Base-by-base conservation (phyloP, 2,329 filamentous ascomycete species). In the Pezizomycotina sp. region DNA sequence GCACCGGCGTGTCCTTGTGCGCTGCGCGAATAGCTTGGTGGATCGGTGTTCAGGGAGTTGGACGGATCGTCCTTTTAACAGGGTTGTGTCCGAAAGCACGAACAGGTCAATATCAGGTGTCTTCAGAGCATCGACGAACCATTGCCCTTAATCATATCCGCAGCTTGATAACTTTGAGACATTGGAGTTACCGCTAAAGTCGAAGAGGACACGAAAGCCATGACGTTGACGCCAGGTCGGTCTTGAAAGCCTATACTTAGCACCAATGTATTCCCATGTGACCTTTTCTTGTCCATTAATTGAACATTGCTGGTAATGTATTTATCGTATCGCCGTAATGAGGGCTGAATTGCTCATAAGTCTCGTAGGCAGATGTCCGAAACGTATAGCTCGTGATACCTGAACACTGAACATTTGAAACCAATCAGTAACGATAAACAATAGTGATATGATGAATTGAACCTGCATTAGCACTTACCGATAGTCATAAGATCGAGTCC, bases 301-400 rank as follows among this genome's bases (percentile, higher is more conserved):
- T 98, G 84, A 20, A 98, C 66, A 50, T 98, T 98, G 1, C 84
- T 93, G 7, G 86, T 79, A 13, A 95, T 62, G 49, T 95, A 95
- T 41, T 68, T 74, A 23, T 73, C 20, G 6, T 33, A 42, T 31
- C 30, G 29, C 45, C 36, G 77, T 40, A 65, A 62, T 36, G 63
- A 64, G 23, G 67, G n/a, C n/a, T 64, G 47, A 75, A 73, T 33
- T 69, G 62, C 42, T 59, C 59, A 50, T 72, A 69, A 6, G 68
- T 68, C 48, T 75, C 64, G 43, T 74, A 73, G 1, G 72, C 65
- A n/a, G 32, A 75, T 64, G 19, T 69, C 64, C 6, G 65, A 64
- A 6, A 71, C 61, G 50, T 76, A 75, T 5, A 77, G 62, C 55
- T 77, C 73, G 47, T 77, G 72, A 50, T 77, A 75, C 2, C 69